Conservation (phyloP, 345 rosid genomes). For the Rhizophora apiculata region DNA sequence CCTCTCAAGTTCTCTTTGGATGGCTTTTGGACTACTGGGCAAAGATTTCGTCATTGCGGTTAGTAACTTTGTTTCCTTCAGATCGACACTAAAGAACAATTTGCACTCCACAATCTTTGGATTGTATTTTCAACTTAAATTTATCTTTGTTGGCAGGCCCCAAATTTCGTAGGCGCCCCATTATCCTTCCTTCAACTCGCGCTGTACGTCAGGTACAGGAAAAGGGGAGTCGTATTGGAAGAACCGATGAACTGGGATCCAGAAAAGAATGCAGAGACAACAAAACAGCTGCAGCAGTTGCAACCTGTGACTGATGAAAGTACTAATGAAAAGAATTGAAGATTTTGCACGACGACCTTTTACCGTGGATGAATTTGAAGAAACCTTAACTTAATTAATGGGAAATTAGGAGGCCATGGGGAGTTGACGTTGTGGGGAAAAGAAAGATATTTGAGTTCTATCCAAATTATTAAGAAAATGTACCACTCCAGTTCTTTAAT, state of each 20-base stretch:
- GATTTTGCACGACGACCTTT: background rate
- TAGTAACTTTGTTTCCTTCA: constrained; percentile 12
- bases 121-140: background rate
- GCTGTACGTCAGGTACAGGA: constrained; percentile 60
- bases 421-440: background rate
- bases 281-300: constrained; percentile 34
- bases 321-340: constrained; percentile 33
- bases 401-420: background rate
- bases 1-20: constrained; percentile 64
- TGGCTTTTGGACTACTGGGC: constrained; percentile 69
- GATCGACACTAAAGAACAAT: background rate
- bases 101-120: background rate
- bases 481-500: too few species aligned
- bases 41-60: constrained; percentile 82
- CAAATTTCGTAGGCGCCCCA: constrained; percentile 65
- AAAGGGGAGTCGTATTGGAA: constrained; percentile 35
- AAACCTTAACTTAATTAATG: background rate
- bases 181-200: constrained; percentile 66
- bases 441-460: too few species aligned
- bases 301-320: constrained; percentile 13
- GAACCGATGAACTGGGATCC: constrained; percentile 47
- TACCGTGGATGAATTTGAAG: background rate
- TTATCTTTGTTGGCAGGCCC: constrained; percentile 45
- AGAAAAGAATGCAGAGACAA: constrained; percentile 39
- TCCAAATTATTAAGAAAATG: background rate